Conservation (phyloP, 2,329 filamentous ascomycete genomes). For the Colletotrichum abscissum region DNA sequence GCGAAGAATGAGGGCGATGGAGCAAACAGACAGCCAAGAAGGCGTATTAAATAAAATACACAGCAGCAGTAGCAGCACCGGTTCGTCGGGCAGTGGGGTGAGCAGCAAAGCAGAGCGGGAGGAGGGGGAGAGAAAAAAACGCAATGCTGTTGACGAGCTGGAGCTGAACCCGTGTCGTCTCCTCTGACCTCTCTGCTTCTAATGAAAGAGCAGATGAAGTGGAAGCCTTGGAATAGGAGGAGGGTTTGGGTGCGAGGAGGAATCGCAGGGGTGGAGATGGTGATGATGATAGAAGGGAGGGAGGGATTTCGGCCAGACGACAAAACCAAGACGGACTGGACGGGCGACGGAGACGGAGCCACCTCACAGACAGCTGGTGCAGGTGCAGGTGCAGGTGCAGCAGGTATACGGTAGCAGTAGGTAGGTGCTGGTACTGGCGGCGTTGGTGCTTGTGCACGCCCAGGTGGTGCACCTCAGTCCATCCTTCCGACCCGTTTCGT, state of each 20-base stretch:
- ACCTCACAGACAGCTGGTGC: constrained; percentile 8
- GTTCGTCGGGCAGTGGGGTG: constrained; percentile 21
- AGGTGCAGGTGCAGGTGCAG: background rate
- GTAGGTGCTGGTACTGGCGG: background rate
- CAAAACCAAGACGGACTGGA: constrained; percentile 14
- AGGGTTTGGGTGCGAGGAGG: constrained; percentile 32
- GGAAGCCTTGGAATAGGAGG: constrained; percentile 29
- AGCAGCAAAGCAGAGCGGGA: constrained; percentile 16
- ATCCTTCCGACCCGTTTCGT: constrained; percentile 7
- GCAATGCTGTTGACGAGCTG: constrained; percentile 25
- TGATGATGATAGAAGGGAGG: constrained; percentile 36
- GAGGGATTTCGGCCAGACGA: constrained; percentile 33
- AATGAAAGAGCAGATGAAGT: constrained; percentile 38
- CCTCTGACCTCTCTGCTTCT: constrained; percentile 37
- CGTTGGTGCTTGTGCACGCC: background rate
- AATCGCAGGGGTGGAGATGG: constrained; percentile 35
- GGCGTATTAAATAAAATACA: constrained; percentile 36
- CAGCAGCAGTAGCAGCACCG: constrained; percentile 11
- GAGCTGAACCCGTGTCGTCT: constrained; percentile 29
- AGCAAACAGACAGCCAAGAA: constrained; percentile 26
- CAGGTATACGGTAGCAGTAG: background rate
- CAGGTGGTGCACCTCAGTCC: background rate
- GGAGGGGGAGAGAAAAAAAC: background rate
- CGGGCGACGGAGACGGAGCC: constrained; percentile 16
- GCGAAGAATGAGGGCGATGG: constrained; percentile 34